Conservation (phyloP, 495 filamentous ascomycete species). For the Chaetomium cochliodes region DNA sequence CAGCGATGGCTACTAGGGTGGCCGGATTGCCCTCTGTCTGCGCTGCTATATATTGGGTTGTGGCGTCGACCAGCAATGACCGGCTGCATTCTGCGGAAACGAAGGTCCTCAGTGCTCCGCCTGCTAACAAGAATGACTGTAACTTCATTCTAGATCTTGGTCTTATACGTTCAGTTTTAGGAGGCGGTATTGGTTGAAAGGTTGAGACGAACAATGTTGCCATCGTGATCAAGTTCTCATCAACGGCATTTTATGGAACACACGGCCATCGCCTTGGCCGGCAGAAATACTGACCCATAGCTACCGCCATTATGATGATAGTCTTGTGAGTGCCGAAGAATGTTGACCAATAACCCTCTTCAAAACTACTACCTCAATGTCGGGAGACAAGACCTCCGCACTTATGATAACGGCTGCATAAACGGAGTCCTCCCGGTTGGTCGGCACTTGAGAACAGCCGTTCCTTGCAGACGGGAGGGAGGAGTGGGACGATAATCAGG, state of each 20-base stretch:
- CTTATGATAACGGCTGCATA: neutral
- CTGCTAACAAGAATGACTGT: neutral
- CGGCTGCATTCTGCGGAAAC: slow-evolving; percentile 11
- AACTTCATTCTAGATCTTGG: slow-evolving; percentile 7
- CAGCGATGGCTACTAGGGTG: neutral
- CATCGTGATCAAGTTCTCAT: neutral
- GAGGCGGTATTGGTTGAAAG: too few species aligned
- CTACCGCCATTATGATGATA: neutral
- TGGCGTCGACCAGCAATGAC: slow-evolving; percentile 17
- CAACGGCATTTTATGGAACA: neutral
- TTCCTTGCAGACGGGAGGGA: neutral
- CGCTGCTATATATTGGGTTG: slow-evolving; percentile 21
- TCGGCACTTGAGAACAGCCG: neutral
- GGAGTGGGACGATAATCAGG: neutral
- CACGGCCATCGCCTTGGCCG: neutral
- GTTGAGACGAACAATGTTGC: neutral
- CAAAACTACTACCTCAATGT: neutral
- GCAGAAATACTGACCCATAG: neutral
- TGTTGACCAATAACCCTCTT: neutral
- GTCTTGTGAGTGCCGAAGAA: neutral
- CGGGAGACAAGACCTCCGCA: neutral
- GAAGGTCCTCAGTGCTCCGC: neutral
- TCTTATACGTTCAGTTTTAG: too few species aligned
- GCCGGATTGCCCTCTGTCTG: slow-evolving; percentile 23
- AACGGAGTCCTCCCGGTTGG: neutral